Evolutionary conservation across 2,329 filamentous ascomycete genomes (phyloP).

Genomic region (Simplicillium sp.): DNA sequence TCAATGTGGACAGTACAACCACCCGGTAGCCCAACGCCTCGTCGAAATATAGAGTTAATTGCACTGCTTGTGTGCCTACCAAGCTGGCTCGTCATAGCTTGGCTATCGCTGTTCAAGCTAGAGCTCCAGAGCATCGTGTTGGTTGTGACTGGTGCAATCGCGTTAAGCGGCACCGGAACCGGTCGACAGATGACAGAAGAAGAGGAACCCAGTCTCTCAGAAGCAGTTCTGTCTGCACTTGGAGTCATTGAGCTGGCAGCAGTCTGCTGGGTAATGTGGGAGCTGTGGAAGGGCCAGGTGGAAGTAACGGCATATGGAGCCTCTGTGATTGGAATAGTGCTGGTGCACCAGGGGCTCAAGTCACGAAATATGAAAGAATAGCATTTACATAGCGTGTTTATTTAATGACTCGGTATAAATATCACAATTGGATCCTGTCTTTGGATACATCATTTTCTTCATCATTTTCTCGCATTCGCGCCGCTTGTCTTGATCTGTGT

Average conservation of each 20-base stretch:
- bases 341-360: constrained; percentile 20
- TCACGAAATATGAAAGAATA: neutral
- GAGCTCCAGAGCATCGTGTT: constrained; percentile 18
- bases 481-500: constrained; percentile 1
- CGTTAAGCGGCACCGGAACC: constrained; percentile 19
- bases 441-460: neutral
- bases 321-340: constrained; percentile 18
- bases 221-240: constrained; percentile 15
- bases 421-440: no score
- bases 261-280: constrained; percentile 22
- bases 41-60: constrained; percentile 8
- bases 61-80: constrained; percentile 12
- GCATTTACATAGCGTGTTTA: neutral
- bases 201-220: constrained; percentile 11
- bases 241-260: constrained; percentile 20
- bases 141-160: constrained; percentile 17
- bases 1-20: constrained; percentile 1
- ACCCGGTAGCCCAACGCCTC: constrained; percentile 1
- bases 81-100: constrained; percentile 14
- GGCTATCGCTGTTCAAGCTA: constrained; percentile 13
- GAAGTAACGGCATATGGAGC: constrained; percentile 16
- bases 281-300: constrained; percentile 16
- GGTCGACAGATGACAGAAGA: constrained; percentile 8
- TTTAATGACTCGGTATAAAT: neutral
- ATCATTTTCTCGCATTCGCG: neutral